Conservation (phyloP, 139 green algal genomes). For the Pseudopediastrum boryanum region DNA sequence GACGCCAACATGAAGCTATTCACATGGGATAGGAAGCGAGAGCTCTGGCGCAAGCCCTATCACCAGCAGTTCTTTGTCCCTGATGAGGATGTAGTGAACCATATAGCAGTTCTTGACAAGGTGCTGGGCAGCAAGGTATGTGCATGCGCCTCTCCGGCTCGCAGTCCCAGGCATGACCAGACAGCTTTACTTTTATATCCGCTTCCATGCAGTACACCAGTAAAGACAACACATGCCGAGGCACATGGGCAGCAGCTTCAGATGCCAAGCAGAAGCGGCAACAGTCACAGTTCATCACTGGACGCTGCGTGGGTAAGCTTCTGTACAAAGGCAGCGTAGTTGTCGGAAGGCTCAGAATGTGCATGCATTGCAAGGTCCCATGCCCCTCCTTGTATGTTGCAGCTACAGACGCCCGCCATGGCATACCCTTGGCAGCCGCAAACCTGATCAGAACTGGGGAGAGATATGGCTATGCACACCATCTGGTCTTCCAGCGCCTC, state of each 20-base stretch:
- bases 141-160: not conserved
- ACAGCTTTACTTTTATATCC: not conserved
- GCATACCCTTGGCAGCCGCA: not conserved
- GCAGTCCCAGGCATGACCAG: not conserved
- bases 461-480: not conserved
- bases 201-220: not conserved
- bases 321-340: no score
- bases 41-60: not conserved
- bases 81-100: not conserved
- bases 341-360: not conserved
- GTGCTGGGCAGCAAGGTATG: not conserved
- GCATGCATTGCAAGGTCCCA: not conserved
- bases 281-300: not conserved
- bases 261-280: not conserved
- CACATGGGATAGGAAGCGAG: not conserved
- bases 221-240: not conserved
- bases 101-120: not conserved
- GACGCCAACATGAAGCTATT: not conserved
- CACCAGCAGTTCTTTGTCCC: slow-evolving; percentile 1
- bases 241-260: not conserved
- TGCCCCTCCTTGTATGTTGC: not conserved
- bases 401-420: slow-evolving; percentile 3
- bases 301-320: slow-evolving; percentile 1
- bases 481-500: not conserved
- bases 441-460: not conserved